phyloP scores from a whole-genome alignment of 805 yeast genomes.

The Pichia thaimueangensis region DNA sequence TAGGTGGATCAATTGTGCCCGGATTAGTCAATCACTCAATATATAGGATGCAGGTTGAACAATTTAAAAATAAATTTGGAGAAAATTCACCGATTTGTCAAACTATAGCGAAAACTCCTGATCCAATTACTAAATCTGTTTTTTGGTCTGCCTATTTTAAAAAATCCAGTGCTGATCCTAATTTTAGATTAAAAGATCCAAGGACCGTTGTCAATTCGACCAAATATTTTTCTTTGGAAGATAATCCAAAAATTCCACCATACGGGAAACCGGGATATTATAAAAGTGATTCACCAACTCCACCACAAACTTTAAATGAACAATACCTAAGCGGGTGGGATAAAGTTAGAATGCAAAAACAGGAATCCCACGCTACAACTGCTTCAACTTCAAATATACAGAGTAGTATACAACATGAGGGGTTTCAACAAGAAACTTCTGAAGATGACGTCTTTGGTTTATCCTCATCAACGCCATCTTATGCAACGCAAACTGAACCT shows the following conservation, averaged over 20 bases:
- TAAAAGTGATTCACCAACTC: not conserved
- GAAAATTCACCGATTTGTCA: slow-evolving; percentile 19
- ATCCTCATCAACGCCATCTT: not conserved
- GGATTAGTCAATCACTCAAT: slow-evolving; percentile 26
- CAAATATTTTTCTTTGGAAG: slow-evolving; percentile 8
- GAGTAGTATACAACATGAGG: too few species aligned
- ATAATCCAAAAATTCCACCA: slow-evolving; percentile 5
- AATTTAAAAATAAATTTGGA: slow-evolving; percentile 23
- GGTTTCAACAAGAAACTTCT: not conserved
- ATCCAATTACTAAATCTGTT: slow-evolving; percentile 21
- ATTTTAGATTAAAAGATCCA: slow-evolving; percentile 52
- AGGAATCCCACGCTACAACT: too few species aligned
- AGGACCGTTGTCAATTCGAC: slow-evolving; percentile 19
- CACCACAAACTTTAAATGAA: slow-evolving; percentile 2
- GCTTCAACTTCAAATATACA: too few species aligned
- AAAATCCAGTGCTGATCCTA: slow-evolving; percentile 45
- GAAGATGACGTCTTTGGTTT: not conserved
- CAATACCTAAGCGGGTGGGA: slow-evolving; percentile 17
- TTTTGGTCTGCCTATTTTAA: slow-evolving; percentile 49
- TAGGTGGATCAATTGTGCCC: slow-evolving; percentile 31
- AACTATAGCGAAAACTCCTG: slow-evolving; percentile 23
- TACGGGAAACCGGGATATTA: slow-evolving; percentile 13
- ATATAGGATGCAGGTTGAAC: slow-evolving; percentile 29
- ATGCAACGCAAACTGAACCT: too few species aligned
- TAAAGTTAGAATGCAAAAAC: slow-evolving; percentile 14